Evolutionary conservation across 306 rosid species (phyloP).

Genomic region (Castanospermum australe): DNA sequence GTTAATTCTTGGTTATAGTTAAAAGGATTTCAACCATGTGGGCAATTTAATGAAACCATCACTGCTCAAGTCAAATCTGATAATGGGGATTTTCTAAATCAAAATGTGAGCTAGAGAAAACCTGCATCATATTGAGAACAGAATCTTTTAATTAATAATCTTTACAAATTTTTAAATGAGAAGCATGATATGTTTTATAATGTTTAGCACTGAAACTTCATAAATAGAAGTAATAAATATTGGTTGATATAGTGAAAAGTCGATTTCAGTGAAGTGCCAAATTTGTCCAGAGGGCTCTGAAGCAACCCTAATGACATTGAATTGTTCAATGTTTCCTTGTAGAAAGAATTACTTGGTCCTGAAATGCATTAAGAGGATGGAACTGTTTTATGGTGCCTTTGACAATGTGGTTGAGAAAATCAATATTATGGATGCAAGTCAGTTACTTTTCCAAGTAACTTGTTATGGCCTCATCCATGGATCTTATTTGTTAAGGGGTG

Average conservation of each 20-base stretch:
- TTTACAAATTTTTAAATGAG: background rate
- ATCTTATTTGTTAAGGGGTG: background rate
- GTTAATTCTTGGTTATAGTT: background rate
- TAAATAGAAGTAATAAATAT: background rate
- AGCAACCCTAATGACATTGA: background rate
- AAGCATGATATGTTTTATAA: background rate
- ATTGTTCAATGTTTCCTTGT: background rate
- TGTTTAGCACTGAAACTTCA: background rate
- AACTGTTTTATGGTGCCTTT: background rate
- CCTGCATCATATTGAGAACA: background rate
- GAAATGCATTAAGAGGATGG: background rate
- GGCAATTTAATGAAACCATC: background rate
- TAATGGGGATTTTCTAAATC: background rate
- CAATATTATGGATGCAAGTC: background rate
- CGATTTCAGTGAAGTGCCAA: background rate
- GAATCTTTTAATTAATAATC: background rate
- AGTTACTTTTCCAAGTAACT: background rate
- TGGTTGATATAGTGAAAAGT: background rate
- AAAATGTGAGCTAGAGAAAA: background rate
- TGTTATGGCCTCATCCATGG: background rate
- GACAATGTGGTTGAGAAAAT: background rate
- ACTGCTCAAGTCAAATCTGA: background rate
- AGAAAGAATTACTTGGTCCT: background rate
- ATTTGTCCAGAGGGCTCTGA: background rate
- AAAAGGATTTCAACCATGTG: background rate